Percentiles rank a stretch among this genome's conserved stretches.
These are phyloP conservation scores for Colletotrichum godetiae DNA, from an alignment of 2,329 filamentous ascomycete species.

Conservation along the genomic window DNA sequence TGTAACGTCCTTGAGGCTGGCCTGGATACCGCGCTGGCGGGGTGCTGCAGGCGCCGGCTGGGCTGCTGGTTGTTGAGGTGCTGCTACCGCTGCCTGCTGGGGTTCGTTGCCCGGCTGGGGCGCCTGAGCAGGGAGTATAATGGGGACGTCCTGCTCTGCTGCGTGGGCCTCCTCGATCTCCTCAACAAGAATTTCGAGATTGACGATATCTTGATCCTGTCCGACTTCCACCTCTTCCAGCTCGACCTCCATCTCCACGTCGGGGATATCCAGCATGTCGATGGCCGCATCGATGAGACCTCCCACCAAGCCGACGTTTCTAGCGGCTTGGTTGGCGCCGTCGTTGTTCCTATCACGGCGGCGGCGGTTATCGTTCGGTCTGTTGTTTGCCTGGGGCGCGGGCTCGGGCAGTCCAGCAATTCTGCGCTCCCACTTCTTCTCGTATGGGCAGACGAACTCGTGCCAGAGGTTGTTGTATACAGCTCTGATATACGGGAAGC, in stretches of 20 bases:
- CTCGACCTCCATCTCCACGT: constrained; percentile 39
- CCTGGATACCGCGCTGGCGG: constrained; percentile 44
- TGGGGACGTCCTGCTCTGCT: constrained; percentile 25
- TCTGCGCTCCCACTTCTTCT: constrained; percentile 59
- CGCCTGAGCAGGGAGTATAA: neutral
- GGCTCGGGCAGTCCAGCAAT: constrained; percentile 51
- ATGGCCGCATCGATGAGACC: constrained; percentile 39
- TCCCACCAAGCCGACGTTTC: constrained; percentile 37
- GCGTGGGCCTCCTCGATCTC: constrained; percentile 44
- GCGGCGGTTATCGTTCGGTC: constrained; percentile 9
- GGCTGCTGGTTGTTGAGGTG: constrained; percentile 25
- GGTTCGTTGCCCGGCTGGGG: neutral
- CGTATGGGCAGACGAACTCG: constrained; percentile 57
- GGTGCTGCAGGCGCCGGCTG: constrained; percentile 37
- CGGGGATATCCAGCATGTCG: constrained; percentile 37
- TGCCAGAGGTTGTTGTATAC: constrained; percentile 60
- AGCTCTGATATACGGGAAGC: constrained; percentile 57
- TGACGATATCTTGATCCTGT: constrained; percentile 50
- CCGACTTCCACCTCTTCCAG: constrained; percentile 39
- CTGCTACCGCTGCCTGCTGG: constrained; percentile 41
- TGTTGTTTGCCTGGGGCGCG: constrained; percentile 18
- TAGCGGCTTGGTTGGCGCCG: constrained; percentile 25
- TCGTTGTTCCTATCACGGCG: constrained; percentile 24
- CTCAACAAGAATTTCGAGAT: constrained; percentile 42
- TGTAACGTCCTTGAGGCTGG: constrained; percentile 54